Conservation (phyloP, 495 filamentous ascomycete genomes). For the Geoglossum glabrum region DNA sequence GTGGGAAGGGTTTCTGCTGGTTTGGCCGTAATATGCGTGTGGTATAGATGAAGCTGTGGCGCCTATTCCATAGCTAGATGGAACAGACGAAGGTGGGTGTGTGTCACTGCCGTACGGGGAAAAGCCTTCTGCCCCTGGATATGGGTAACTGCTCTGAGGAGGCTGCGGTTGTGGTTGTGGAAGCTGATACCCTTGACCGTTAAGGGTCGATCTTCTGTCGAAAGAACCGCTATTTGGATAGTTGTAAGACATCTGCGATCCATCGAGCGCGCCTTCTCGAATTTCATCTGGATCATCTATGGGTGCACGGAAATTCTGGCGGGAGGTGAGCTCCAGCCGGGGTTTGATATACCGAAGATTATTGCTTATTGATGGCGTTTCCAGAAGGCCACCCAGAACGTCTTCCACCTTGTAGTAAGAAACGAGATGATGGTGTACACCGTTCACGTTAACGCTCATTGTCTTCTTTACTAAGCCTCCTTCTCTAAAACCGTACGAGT, state of each 20-base stretch:
- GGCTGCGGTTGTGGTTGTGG: neutral
- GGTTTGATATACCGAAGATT: conserved; percentile 33
- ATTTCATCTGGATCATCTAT: conserved; percentile 35
- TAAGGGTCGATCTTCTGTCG: neutral
- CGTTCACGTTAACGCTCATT: conserved; percentile 51
- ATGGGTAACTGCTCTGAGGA: neutral
- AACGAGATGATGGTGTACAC: conserved; percentile 60
- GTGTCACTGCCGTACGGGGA: neutral
- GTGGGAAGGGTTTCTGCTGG: neutral
- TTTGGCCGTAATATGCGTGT: neutral
- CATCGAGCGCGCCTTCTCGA: neutral
- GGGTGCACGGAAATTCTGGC: conserved; percentile 50
- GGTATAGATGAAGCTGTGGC: neutral
- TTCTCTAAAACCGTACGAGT: conserved; percentile 74
- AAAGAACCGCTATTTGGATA: neutral
- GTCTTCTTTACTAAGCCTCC: conserved; percentile 83
- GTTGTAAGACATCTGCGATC: neutral
- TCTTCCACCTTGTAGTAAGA: conserved; percentile 75
- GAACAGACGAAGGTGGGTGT: neutral
- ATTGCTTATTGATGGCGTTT: conserved; percentile 37
- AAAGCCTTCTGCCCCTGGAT: neutral
- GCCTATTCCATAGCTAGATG: neutral
- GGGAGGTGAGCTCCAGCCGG: conserved; percentile 36
- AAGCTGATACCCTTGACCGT: neutral
- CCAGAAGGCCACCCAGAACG: conserved; percentile 39